Base-by-base conservation (phyloP, 2,329 filamentous ascomycete species). In the Nigrograna mackinnonii region DNA sequence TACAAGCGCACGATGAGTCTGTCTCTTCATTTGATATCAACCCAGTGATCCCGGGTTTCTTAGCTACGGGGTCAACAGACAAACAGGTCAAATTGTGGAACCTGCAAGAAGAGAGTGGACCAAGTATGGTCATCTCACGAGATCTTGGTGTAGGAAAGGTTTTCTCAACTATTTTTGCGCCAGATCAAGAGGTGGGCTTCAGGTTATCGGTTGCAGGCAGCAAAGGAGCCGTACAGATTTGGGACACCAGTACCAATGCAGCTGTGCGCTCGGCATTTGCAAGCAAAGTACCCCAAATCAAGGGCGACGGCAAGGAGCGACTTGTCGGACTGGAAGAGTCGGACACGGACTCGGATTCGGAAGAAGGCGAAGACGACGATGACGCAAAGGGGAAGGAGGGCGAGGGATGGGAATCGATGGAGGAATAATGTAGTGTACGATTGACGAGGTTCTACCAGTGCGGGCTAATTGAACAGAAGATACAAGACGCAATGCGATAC, bases 21-120 rank as follows among this genome's bases (percentile, higher is more conserved):
- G 80, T 97, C 33, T 95, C 91, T 6, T 85, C 90, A 1, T 96
- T 99, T 67, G 91, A 96, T 68, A 82, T 97, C 72, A 97, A 96
- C 76, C 79, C 85, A 3, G 76, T 85, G 37, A 90, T 99, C 46
- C 92, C 94, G 1, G 94, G 94, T 32, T 96, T 89, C 78, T 82
- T 99, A 71, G 94, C 84, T 12, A 97, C 94, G 0, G 94, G 91
- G 3, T 96, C 91, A 2, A 91, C 89, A 12, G 94, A 99, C 76
- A 92, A 90, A 76, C 89, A 87, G 5, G 91, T 97, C 58, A 99
- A 99, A 78, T 78, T 99, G 43, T 99, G 94, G 94, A 96, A 96
- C 71, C 84, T 96, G 43, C 81, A 86, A 56, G 70, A 86, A 11
- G 11, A 11, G 31, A 81, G 82, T 30, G 91, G 90, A 2, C 94